Evolutionary conservation across 2,329 filamentous ascomycete genomes (phyloP).

Genomic region (Fusarium torreyae): DNA sequence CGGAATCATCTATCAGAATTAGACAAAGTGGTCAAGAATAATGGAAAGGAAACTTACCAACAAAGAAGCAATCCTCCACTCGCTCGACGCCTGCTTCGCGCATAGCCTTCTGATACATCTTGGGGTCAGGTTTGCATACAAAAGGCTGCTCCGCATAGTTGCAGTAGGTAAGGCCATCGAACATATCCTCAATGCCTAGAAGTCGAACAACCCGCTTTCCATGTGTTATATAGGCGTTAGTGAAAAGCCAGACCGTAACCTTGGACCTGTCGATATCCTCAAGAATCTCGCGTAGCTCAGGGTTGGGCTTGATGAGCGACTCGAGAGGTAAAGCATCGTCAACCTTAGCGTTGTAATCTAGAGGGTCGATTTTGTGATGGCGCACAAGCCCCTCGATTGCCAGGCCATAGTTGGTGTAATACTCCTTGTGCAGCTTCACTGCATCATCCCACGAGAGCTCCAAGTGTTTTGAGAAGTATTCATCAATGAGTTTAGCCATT

Average conservation of each 20-base stretch:
- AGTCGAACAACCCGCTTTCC: slow-evolving; percentile 85
- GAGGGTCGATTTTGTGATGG: slow-evolving; percentile 93
- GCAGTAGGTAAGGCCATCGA: slow-evolving; percentile 96
- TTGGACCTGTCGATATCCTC: slow-evolving; percentile 86
- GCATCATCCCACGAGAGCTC: slow-evolving; percentile 83
- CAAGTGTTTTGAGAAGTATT: slow-evolving; percentile 77
- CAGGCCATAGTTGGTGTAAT: slow-evolving; percentile 97
- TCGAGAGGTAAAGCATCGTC: slow-evolving; percentile 95
- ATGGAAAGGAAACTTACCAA: slow-evolving; percentile 73
- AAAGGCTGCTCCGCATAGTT: slow-evolving; percentile 84
- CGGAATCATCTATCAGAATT: slow-evolving; percentile 80
- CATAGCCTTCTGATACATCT: slow-evolving; percentile 94
- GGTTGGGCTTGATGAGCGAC: slow-evolving; percentile 83
- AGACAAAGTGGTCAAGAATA: background rate
- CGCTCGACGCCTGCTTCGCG: slow-evolving; percentile 80
- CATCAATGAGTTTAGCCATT: slow-evolving; percentile 87
- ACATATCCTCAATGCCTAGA: slow-evolving; percentile 86
- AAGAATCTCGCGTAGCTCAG: slow-evolving; percentile 80
- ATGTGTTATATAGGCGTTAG: slow-evolving; percentile 95
- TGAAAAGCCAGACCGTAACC: slow-evolving; percentile 93
- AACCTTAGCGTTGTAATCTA: slow-evolving; percentile 95
- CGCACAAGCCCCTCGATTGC: slow-evolving; percentile 95
- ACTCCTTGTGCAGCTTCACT: slow-evolving; percentile 87
- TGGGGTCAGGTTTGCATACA: slow-evolving; percentile 87
- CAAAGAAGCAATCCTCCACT: slow-evolving; percentile 86